Evolutionary conservation across 768 basidiomycete genomes (phyloP), one percentile per base, ranked within the genome.

Genomic region (Trametes cinnabarina): DNA sequence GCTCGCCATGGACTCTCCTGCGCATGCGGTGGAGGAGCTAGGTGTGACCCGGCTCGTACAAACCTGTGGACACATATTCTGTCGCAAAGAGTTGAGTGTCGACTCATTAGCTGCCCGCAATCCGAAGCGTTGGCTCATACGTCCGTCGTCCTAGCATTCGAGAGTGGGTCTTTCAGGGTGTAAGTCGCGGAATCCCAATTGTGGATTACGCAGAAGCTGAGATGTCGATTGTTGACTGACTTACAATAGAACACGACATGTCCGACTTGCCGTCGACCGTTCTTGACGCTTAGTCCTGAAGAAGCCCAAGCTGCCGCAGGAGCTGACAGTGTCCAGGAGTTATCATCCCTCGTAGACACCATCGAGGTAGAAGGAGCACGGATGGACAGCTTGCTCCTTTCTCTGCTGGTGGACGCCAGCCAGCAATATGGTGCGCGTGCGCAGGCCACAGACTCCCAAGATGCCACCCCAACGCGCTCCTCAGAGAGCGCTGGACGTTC

Each of bases 1-100:
- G 0, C 65, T 74, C 22, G 90, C 78, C 7, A 87, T 92, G 85
- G 89, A 92, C 65, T 88, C 89, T 1, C 88, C 90, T 4, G 87
- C 89, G 9, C 80, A 87, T 59, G 80, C 88, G 15, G 62, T 76
- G n/a, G 86, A 90, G 60, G 79, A 84, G 35, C 70, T 88, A 1
- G 91, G 91, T 3, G 83, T 92, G 20, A 89, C 88, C 20, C 80
- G 76, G 62, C 72, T 93, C 22, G 48, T 34, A 12, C 41, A 69
- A 42, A 71, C 69, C 1, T 78, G 76, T 58, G 68, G 71, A 3
- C 90, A 93, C 67, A 64, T 87, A n/a, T 92, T 92, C 66, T 92
- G 90, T 69, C 80, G 88, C 63, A 84, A 83, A 75, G 90, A 92
- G 90, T 92, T 76, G 68, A 72, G 73, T 73, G 40, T 48, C 30